Conservation (phyloP, 2,329 filamentous ascomycete species). For the Penicillium sp. region DNA sequence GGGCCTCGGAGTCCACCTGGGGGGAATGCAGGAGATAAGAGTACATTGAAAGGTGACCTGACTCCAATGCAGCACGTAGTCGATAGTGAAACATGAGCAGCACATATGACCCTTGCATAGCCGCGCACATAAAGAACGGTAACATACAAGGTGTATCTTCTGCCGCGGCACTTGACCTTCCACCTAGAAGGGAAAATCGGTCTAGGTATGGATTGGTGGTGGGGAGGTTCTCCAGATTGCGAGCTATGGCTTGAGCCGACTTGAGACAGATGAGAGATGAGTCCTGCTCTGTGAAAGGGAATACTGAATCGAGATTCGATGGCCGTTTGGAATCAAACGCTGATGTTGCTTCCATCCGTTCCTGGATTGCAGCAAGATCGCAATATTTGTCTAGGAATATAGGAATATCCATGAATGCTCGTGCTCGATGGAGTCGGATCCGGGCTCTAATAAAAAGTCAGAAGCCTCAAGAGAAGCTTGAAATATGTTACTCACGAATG, state of each 20-base stretch:
- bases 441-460: not conserved
- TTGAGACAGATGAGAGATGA: not conserved
- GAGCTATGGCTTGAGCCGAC: not conserved
- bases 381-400: not conserved
- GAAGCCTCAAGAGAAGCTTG: too few species aligned
- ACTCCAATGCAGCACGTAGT: slow-evolving; percentile 44
- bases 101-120: not conserved
- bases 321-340: not conserved
- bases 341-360: not conserved
- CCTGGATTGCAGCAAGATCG: not conserved
- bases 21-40: not conserved
- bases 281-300: not conserved
- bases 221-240: not conserved
- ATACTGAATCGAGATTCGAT: not conserved
- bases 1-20: not conserved
- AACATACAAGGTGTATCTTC: not conserved
- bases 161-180: not conserved
- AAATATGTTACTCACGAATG: not conserved
- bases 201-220: not conserved
- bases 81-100: not conserved
- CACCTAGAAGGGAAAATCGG: not conserved
- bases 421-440: not conserved
- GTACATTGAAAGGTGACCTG: slow-evolving; percentile 52
- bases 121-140: not conserved
- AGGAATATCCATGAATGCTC: slow-evolving; percentile 2